Evolutionary conservation across 2,329 filamentous ascomycete genomes (phyloP), one percentile per base, ranked within the genome.

Genomic region (Colletotrichum simmondsii): DNA sequence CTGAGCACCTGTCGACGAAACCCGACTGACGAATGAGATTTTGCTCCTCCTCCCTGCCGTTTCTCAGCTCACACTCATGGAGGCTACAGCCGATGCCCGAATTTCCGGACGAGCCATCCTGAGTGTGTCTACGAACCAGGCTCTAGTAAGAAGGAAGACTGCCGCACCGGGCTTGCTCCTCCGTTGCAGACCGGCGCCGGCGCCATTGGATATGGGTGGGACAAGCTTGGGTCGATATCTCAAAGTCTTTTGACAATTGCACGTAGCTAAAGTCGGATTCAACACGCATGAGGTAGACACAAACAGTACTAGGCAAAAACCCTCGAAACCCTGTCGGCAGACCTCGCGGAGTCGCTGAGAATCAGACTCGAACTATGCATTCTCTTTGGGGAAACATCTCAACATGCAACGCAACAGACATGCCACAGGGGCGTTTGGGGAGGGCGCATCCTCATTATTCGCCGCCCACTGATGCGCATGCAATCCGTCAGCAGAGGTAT

Each of bases 171-270:
- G 46, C 46, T 35, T 54, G n/a, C 28, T 26, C 30, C n/a, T 37
- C 30, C 46, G 61, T 30, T 35, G 37, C 42, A 37, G 35, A n/a
- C 67, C 61, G 59, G 66, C 35, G 28, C 28, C 60, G 53, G 53
- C 53, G 53, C 26, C 63, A n/a, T 19, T 30, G 53, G 24, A n/a
- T 35, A 28, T 10, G 32, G 57, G 58, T 42, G 69, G 65, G 65
- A 58, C 53, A 58, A 37, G 42, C 28, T 42, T 57, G 57, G 37
- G 14, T 53, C 5, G 5, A 35, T 28, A 46, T 54, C 42, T 67
- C 46, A n/a, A 12, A 49, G 49, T 63, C 66, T 30, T 14, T 57
- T n/a, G 16, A 49, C 16, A n/a, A 52, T 10, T 30, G 32, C 65
- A 64, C 67, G 67, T 60, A 52, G 7, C 42, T 11, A 49, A 59